Conservation (phyloP, 345 rosid species). For the Euphorbia peplus region DNA sequence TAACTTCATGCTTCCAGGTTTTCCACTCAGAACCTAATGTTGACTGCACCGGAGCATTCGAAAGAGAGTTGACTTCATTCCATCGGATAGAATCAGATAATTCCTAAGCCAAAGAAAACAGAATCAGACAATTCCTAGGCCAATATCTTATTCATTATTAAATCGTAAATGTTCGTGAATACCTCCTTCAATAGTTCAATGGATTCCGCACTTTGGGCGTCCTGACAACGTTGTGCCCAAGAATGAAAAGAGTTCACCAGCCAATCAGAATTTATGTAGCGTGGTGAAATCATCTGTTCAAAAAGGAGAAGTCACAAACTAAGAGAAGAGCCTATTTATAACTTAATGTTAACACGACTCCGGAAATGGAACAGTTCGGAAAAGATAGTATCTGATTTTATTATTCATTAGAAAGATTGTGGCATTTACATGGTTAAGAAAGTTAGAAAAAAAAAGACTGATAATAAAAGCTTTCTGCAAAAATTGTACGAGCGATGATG, state of each 20-base stretch:
- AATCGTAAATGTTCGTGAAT: slow-evolving; percentile 2
- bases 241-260: slow-evolving; percentile 45
- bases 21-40: slow-evolving; percentile 85
- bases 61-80: slow-evolving; percentile 71
- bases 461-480: too few species aligned
- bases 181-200: slow-evolving; percentile 90
- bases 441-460: too few species aligned
- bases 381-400: too few species aligned
- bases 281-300: slow-evolving; percentile 72
- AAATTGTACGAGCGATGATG: too few species aligned
- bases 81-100: slow-evolving; percentile 66
- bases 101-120: slow-evolving; percentile 49
- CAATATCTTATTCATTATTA: background rate
- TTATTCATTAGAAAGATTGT: too few species aligned
- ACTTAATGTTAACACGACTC: background rate
- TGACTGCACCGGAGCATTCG: slow-evolving; percentile 62
- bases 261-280: slow-evolving; percentile 68
- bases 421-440: too few species aligned
- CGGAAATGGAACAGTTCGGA: too few species aligned
- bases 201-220: slow-evolving; percentile 72
- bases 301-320: slow-evolving; percentile 11
- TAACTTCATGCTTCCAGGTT: slow-evolving; percentile 95
- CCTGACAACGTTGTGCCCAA: slow-evolving; percentile 70
- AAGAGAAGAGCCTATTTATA: background rate
- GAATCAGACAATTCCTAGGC: background rate